These are phyloP conservation scores for Actinidia arguta DNA, from an alignment of 179 eudicot species.

Conservation along the genomic window DNA sequence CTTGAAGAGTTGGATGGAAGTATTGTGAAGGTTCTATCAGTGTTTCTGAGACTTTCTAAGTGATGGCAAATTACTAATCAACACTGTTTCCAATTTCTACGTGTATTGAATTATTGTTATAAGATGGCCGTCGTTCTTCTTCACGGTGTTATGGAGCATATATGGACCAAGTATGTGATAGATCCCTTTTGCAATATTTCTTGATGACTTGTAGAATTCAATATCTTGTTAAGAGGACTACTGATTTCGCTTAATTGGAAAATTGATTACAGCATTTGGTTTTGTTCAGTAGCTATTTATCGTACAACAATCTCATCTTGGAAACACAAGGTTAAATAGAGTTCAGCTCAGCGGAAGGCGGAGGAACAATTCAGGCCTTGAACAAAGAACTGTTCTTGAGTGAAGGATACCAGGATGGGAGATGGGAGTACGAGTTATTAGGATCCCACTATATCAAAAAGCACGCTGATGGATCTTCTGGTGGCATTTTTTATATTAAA, in stretches of 20 bases:
- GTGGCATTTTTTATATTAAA: constrained; percentile 74
- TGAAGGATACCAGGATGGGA: constrained; percentile 65
- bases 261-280: background rate
- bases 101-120: background rate
- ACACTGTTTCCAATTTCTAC: background rate
- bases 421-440: constrained; percentile 73
- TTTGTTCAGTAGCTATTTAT: background rate
- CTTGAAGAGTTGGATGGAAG: background rate
- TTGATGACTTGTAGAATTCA: background rate
- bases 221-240: background rate
- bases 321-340: background rate
- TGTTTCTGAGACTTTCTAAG: background rate
- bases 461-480: constrained; percentile 68
- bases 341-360: too few relatives aligned
- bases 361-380: background rate
- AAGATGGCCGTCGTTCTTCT: constrained; percentile 4
- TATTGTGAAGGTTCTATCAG: background rate
- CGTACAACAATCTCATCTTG: background rate
- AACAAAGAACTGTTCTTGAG: constrained; percentile 66
- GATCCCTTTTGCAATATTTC: background rate
- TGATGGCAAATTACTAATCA: background rate
- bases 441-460: constrained; percentile 70
- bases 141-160: background rate
- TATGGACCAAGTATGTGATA: background rate
- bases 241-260: background rate